phyloP scores from a whole-genome alignment of 345 rosid species.

The Passiflora organensis region DNA sequence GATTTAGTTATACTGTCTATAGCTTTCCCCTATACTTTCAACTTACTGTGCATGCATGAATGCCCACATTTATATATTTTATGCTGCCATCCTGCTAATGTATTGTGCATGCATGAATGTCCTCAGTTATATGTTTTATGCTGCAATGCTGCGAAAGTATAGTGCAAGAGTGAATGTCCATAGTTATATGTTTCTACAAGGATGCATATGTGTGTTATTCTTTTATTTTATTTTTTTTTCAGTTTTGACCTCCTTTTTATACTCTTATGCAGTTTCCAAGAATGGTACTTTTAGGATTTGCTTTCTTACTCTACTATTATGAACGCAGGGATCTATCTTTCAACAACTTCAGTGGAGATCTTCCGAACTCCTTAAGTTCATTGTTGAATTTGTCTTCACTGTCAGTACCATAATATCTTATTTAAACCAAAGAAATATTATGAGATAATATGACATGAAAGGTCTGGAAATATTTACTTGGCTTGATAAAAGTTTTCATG shows the following conservation, averaged over 20 bases:
- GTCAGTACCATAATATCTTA: conserved; percentile 47
- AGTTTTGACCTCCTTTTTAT: background rate
- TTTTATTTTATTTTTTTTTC: background rate
- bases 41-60: too few relatives aligned
- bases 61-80: too few relatives aligned
- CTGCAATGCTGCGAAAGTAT: too few relatives aligned
- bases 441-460: background rate
- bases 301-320: conserved; percentile 1
- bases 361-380: conserved; percentile 75
- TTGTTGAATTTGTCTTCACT: conserved; percentile 60
- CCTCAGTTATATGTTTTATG: too few relatives aligned
- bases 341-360: conserved; percentile 87
- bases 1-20: too few relatives aligned
- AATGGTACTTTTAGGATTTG: background rate
- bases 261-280: background rate
- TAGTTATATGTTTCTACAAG: too few relatives aligned
- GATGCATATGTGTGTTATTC: too few relatives aligned
- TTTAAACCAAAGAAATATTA: background rate
- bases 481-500: conserved; percentile 9
- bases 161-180: background rate
- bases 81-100: too few relatives aligned
- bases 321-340: conserved; percentile 80
- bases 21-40: too few relatives aligned
- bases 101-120: too few relatives aligned
- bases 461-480: background rate